phyloP scores from a whole-genome alignment of 495 filamentous ascomycete species.

The Aspergillus wentii region DNA sequence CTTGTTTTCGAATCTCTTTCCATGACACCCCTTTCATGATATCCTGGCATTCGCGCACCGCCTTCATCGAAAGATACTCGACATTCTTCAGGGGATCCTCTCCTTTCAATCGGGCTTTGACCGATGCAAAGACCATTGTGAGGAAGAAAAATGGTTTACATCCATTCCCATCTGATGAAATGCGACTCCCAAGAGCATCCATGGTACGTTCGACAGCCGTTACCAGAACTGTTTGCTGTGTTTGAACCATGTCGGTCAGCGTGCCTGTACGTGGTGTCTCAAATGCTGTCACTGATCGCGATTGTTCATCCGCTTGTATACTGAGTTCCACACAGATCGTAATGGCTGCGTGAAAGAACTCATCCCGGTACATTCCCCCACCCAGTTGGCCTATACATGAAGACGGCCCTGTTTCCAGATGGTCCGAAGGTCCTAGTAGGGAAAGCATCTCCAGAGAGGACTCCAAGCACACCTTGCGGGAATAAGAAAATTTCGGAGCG shows the following conservation, averaged over 20 bases:
- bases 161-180: constrained; percentile 24
- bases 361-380: constrained; percentile 35
- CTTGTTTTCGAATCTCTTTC: constrained; percentile 15
- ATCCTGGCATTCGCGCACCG: constrained; percentile 19
- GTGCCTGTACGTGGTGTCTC: constrained; percentile 15
- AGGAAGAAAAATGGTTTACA: constrained; percentile 33
- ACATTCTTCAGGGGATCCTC: constrained; percentile 26
- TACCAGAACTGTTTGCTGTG: constrained; percentile 33
- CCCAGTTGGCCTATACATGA: constrained; percentile 32
- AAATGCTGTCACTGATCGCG: too few relatives aligned
- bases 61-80: constrained; percentile 19
- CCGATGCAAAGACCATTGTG: constrained; percentile 26
- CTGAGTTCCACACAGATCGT: constrained; percentile 35
- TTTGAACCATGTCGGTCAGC: constrained; percentile 31
- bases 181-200: constrained; percentile 26
- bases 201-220: constrained; percentile 28
- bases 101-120: constrained; percentile 32
- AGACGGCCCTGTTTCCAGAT: too few relatives aligned
- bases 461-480: constrained; percentile 50
- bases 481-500: constrained; percentile 51
- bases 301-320: constrained; percentile 26
- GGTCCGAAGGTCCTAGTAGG: constrained; percentile 26
- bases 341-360: constrained; percentile 33
- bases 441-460: constrained; percentile 45
- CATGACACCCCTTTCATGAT: constrained; percentile 22